Evolutionary conservation across 75 land plant species (phyloP).

Genomic region (Azolla pinnata): DNA sequence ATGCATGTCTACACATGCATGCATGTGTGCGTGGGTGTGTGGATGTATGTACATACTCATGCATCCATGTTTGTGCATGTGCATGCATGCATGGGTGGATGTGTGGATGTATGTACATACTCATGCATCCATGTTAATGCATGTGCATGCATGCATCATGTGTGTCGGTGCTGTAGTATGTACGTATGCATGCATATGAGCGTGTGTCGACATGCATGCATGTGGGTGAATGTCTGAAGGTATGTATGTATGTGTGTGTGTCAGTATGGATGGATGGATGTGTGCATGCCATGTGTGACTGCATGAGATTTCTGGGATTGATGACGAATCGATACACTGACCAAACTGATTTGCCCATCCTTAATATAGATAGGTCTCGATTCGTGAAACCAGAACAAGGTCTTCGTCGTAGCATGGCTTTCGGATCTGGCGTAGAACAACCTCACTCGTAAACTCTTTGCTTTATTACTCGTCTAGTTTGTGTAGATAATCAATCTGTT

Average conservation of each 20-base stretch:
- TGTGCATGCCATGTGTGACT: too few relatives aligned
- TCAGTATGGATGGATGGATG: not conserved
- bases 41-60: not conserved
- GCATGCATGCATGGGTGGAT: not conserved
- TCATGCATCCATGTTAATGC: not conserved
- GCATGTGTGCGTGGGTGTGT: not conserved
- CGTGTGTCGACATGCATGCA: not conserved
- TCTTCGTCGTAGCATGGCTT: too few relatives aligned
- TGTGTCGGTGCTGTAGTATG: not conserved
- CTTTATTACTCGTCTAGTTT: too few relatives aligned
- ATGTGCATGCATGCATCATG: too few relatives aligned
- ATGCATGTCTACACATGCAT: not conserved
- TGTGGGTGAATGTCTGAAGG: not conserved
- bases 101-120: not conserved
- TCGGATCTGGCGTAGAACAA: too few relatives aligned
- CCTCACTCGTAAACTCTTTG: too few relatives aligned
- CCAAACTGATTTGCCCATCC: too few relatives aligned
- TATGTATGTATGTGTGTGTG: constrained; percentile 1
- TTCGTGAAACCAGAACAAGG: too few relatives aligned
- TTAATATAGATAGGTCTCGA: too few relatives aligned
- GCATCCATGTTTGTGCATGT: not conserved
- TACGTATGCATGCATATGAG: not conserved
- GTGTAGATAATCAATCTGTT: too few relatives aligned
- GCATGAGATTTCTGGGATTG: too few relatives aligned
- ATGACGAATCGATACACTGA: too few relatives aligned